Evolutionary conservation across 371 early-diverging fungal species (phyloP).

Genomic region (Apophysomyces ossiformis): DNA sequence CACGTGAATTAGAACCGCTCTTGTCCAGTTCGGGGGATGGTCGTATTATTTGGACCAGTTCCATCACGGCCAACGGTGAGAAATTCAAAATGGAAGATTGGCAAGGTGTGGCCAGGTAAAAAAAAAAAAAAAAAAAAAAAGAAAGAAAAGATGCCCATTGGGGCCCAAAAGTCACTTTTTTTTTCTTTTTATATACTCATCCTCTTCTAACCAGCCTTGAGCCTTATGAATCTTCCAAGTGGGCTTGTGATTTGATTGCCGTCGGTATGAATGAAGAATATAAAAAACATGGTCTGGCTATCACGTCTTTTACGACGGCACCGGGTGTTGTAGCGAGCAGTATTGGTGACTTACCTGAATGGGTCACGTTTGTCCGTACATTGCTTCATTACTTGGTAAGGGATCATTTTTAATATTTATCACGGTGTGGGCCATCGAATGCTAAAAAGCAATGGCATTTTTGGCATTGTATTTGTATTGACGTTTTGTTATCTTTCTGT

Average conservation of each 20-base stretch:
- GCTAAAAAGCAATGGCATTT: slow-evolving; percentile 7
- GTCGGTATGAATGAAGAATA: slow-evolving; percentile 57
- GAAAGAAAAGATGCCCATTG: background rate
- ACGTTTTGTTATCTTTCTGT: slow-evolving; percentile 8
- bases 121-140: background rate
- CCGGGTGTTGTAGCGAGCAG: slow-evolving; percentile 77
- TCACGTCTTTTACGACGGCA: slow-evolving; percentile 60
- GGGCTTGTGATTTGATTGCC: slow-evolving; percentile 69
- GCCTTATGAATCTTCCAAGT: slow-evolving; percentile 85
- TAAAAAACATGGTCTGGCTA: slow-evolving; percentile 25
- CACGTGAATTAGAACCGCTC: slow-evolving; percentile 59
- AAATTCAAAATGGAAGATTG: slow-evolving; percentile 66
- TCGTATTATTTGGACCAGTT: slow-evolving; percentile 88
- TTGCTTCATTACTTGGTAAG: slow-evolving; percentile 51
- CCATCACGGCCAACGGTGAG: slow-evolving; percentile 60
- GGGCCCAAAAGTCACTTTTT: too few species aligned
- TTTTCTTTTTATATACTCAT: background rate
- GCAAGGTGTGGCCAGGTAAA: slow-evolving; percentile 70
- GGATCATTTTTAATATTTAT: background rate
- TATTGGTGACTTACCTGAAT: slow-evolving; percentile 58
- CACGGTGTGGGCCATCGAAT: too few species aligned
- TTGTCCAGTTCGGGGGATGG: slow-evolving; percentile 53
- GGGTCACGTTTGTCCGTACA: slow-evolving; percentile 47
- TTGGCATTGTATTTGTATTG: background rate
- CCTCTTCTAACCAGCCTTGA: slow-evolving; percentile 26